These are phyloP conservation scores for Tulasnella sp. DNA, from an alignment of 768 basidiomycete species.

Conservation along the genomic window DNA sequence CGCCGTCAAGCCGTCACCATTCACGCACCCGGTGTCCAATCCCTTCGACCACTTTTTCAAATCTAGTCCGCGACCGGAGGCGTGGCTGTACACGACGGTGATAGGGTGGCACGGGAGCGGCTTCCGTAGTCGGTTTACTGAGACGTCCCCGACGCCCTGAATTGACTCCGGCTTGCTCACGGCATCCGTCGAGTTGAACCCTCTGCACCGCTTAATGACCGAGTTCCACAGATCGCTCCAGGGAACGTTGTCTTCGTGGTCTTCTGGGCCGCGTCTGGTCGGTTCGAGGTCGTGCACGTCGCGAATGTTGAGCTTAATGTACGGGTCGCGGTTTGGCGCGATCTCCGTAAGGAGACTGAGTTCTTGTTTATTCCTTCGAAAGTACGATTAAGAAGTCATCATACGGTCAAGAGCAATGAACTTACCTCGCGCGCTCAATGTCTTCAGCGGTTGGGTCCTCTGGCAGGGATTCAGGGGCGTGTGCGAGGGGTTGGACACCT, in stretches of 20 bases:
- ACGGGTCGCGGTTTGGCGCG: slow-evolving; percentile 70
- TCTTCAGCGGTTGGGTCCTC: not conserved
- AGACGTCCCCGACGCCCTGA: not conserved
- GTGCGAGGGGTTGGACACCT: slow-evolving; percentile 59
- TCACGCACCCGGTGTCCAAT: slow-evolving; percentile 65
- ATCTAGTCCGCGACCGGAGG: slow-evolving; percentile 68
- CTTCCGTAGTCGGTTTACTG: not conserved
- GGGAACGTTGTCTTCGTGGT: slow-evolving; percentile 38
- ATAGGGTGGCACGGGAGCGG: slow-evolving; percentile 55
- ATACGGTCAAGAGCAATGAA: not conserved
- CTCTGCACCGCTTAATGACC: slow-evolving; percentile 48
- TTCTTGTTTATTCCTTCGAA: slow-evolving; percentile 40
- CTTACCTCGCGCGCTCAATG: not conserved
- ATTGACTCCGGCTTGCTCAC: not conserved
- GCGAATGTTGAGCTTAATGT: slow-evolving; percentile 65
- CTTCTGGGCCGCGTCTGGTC: slow-evolving; percentile 28
- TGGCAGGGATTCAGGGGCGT: slow-evolving; percentile 30
- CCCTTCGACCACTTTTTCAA: slow-evolving; percentile 76
- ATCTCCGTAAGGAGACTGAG: slow-evolving; percentile 50
- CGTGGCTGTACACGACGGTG: slow-evolving; percentile 77
- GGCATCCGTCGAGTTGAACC: slow-evolving; percentile 26
- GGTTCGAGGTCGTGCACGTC: slow-evolving; percentile 35
- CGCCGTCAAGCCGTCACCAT: slow-evolving; percentile 9
- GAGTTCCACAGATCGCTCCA: slow-evolving; percentile 71
- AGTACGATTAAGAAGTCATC: not conserved